Conservation (phyloP, 2,329 filamentous ascomycete species). For the Botrytis porri region DNA sequence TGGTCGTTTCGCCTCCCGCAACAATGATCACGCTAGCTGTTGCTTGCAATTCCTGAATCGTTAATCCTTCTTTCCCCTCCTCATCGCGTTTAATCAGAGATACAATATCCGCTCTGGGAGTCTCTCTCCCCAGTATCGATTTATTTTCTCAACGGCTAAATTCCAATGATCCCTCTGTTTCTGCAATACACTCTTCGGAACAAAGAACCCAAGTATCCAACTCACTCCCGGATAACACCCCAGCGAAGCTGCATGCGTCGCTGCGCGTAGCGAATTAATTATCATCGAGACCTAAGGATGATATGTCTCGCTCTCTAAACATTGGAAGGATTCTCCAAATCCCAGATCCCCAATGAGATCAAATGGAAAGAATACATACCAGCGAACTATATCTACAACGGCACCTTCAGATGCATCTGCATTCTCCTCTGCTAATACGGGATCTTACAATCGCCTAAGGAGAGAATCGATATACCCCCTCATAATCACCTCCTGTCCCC, state of each 20-base stretch:
- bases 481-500: background rate
- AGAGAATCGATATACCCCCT: background rate
- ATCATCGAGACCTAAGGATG: background rate
- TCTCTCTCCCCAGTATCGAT: background rate
- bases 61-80: background rate
- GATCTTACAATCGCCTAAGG: background rate
- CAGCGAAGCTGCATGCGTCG: background rate
- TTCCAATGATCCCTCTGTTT: background rate
- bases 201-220: background rate
- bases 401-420: background rate
- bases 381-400: background rate
- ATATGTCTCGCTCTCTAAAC: background rate
- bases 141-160: background rate
- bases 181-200: background rate
- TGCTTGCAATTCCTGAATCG: slow-evolving; percentile 4
- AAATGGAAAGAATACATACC: background rate
- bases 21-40: background rate
- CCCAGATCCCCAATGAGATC: background rate
- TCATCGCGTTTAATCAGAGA: background rate
- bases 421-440: background rate
- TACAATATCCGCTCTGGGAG: background rate
- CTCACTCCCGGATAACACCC: background rate
- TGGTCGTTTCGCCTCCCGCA: slow-evolving; percentile 8
- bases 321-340: background rate
- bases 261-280: background rate